Evolutionary conservation across 139 green algal species (phyloP).

Genomic region (Chlorella vulgaris): DNA sequence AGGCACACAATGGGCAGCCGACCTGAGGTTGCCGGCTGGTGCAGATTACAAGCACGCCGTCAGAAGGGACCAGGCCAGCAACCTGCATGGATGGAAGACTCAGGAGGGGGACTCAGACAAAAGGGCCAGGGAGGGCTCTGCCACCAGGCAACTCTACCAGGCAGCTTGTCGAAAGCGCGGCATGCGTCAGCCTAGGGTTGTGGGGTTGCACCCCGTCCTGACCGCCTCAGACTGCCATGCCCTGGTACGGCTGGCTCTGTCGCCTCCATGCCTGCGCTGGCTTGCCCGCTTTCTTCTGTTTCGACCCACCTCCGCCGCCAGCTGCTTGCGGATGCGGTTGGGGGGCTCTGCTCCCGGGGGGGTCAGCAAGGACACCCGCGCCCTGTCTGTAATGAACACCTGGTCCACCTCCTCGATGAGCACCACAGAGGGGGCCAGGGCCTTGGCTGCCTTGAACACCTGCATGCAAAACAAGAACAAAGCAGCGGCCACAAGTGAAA

Average conservation of each 20-base stretch:
- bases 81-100: constrained; percentile 24
- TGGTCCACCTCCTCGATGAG: constrained; percentile 91
- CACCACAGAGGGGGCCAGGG: constrained; percentile 87
- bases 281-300: neutral
- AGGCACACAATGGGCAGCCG: neutral
- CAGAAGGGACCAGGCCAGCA: constrained; percentile 50
- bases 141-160: too few species aligned
- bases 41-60: constrained; percentile 58
- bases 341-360: constrained; percentile 61
- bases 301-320: constrained; percentile 76
- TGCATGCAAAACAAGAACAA: neutral
- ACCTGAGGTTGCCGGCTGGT: constrained; percentile 70
- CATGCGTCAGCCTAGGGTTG: neutral
- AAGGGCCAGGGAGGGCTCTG: too few species aligned
- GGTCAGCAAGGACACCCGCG: constrained; percentile 77
- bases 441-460: constrained; percentile 78
- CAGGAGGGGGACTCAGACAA: too few species aligned
- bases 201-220: neutral
- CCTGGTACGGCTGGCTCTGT: too few species aligned
- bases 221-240: too few species aligned
- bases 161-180: too few species aligned
- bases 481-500: too few species aligned
- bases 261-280: too few species aligned
- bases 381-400: constrained; percentile 90
- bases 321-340: constrained; percentile 89